Conservation (phyloP, 2,329 filamentous ascomycete genomes). For the Leptosphaerulina australis region DNA sequence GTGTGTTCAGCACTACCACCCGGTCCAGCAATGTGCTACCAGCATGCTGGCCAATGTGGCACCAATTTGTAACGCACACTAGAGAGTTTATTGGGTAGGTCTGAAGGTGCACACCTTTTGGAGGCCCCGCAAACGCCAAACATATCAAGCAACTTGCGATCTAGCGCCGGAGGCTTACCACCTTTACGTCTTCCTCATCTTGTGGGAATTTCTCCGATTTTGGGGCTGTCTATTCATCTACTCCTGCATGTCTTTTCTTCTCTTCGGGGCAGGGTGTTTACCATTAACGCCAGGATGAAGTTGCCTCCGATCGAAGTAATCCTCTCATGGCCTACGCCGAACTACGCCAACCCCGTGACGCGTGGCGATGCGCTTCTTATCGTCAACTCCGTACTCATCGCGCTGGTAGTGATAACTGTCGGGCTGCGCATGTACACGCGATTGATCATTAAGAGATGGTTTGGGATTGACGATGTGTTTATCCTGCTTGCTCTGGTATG, state of each 20-base stretch:
- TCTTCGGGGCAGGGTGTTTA: constrained; percentile 4
- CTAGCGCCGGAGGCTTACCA: constrained; percentile 16
- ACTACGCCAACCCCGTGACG: constrained; percentile 50
- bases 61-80: constrained; percentile 9
- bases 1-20: constrained; percentile 6
- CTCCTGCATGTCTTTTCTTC: constrained; percentile 14
- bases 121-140: constrained; percentile 14
- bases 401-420: constrained; percentile 46
- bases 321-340: constrained; percentile 48
- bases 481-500: constrained; percentile 51
- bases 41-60: constrained; percentile 16
- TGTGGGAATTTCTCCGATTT: neutral
- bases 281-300: constrained; percentile 31
- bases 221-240: constrained; percentile 7
- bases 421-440: constrained; percentile 50
- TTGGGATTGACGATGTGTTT: constrained; percentile 52
- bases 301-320: constrained; percentile 41
- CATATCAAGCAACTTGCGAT: constrained; percentile 10
- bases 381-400: constrained; percentile 49
- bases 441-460: constrained; percentile 50
- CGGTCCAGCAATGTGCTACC: constrained; percentile 12
- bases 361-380: constrained; percentile 50
- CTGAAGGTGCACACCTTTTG: constrained; percentile 1
- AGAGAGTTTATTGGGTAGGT: constrained; percentile 10
- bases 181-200: constrained; percentile 3